phyloP scores from a whole-genome alignment of 2,329 filamentous ascomycete genomes.

The Sclerotinia trifoliorum region DNA sequence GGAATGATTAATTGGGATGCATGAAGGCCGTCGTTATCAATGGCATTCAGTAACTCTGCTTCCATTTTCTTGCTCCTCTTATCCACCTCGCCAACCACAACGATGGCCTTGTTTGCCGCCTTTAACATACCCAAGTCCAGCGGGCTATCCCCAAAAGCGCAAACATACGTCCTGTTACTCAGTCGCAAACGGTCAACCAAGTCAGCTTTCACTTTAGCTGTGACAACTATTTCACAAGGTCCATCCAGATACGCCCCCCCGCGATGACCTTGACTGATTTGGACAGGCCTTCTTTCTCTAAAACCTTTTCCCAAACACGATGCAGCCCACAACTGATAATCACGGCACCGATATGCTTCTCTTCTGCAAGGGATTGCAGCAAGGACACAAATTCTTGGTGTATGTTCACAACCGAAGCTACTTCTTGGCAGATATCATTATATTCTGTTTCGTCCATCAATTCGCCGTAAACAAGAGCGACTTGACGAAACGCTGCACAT shows the following conservation, averaged over 20 bases:
- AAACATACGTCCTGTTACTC: constrained; percentile 44
- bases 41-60: constrained; percentile 43
- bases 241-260: constrained; percentile 48
- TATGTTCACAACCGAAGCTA: constrained; percentile 46
- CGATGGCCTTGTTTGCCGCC: constrained; percentile 52
- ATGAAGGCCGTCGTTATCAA: constrained; percentile 44
- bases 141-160: constrained; percentile 60
- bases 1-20: constrained; percentile 51
- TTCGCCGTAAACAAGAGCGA: constrained; percentile 53
- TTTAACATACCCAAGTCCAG: constrained; percentile 58
- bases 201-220: constrained; percentile 48
- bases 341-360: constrained; percentile 46
- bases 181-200: constrained; percentile 47
- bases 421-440: constrained; percentile 46
- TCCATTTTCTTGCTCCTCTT: constrained; percentile 56
- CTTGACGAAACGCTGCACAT: constrained; percentile 55
- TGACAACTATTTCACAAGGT: constrained; percentile 47
- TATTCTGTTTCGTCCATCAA: constrained; percentile 42
- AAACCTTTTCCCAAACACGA: constrained; percentile 54
- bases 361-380: constrained; percentile 39
- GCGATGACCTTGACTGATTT: constrained; percentile 52
- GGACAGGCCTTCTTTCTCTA: constrained; percentile 46
- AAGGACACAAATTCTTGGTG: constrained; percentile 50
- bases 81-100: constrained; percentile 52
- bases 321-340: constrained; percentile 56